Base-by-base conservation (phyloP, 2,329 filamentous ascomycete species). In the Diaporthe nobilis region DNA sequence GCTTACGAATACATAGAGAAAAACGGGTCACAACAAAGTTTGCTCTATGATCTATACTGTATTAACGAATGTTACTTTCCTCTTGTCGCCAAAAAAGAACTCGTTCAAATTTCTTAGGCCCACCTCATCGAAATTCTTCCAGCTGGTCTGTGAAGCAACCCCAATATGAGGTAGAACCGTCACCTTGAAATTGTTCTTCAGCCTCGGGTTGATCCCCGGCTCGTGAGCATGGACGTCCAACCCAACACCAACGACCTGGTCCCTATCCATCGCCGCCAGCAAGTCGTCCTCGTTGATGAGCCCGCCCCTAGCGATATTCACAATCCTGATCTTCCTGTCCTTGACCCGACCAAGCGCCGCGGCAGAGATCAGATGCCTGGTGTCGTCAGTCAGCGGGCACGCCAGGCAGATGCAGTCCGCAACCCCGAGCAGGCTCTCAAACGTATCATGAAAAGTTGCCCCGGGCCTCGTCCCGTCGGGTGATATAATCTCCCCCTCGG, bases 141-240 rank as follows among this genome's bases (percentile, higher is more conserved):
- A 82, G 57, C 78, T 82, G 4, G 81, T 81, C 20, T 75, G 76
- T 31, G 80, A 81, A 63, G 79, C 80, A 1, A 81, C 80, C 25
- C 81, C 81, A 67, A 82, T 79, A 75, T 82, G 81, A 2, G 80
- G 81, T 12, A 82, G 78, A 4, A 84, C 74, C 2, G 83, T 83
- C 9, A 81, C 80, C 71, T 79, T 81, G 74, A 81, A 81, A 78
- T 84, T 81, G 51, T 81, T 80, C 15, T 67, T 78, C 34, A 83
- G 78, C 67, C 77, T 77, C 2, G 76, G 78, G 70, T 82, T 78
- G 22, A 84, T 79, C 20, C 80, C 78, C 3, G 83, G 84, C 78
- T 85, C 83, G 53, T 81, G 80, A 25, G 81, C 82, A 74, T 82
- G 81, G 3, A 85, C 83, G 68, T 85, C 84, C 9, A 84, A 72